Evolutionary conservation across 2,329 filamentous ascomycete species (phyloP).

Genomic region (Aspergillus brunneoviolaceus): DNA sequence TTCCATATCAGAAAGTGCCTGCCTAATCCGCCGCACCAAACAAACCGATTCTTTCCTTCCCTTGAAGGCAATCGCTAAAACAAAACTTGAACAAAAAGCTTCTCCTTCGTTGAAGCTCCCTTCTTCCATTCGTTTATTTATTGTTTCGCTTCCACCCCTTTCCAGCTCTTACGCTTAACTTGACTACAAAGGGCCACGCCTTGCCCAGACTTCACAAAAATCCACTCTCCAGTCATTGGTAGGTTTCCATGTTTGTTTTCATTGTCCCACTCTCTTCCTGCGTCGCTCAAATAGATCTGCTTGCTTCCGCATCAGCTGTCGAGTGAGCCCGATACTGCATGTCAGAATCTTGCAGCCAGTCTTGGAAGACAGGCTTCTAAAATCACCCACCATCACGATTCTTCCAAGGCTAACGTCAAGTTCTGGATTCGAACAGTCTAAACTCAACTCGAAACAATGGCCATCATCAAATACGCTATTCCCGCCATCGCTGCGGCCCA

Average conservation of each 20-base stretch:
- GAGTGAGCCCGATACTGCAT: neutral
- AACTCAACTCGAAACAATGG: conserved; percentile 41
- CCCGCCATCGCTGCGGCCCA: conserved; percentile 56
- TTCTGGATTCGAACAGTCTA: neutral
- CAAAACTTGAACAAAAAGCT: conserved; percentile 19
- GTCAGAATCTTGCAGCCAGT: neutral
- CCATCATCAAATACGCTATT: conserved; percentile 56
- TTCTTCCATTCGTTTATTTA: conserved; percentile 36
- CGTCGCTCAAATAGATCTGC: neutral
- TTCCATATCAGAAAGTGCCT: conserved; percentile 25
- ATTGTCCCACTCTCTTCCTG: neutral
- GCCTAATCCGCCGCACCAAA: conserved; percentile 30
- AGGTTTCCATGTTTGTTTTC: conserved; percentile 7
- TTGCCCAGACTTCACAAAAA: conserved; percentile 13
- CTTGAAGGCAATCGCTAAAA: conserved; percentile 16
- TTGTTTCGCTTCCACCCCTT: conserved; percentile 14
- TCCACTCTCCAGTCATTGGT: conserved; percentile 14
- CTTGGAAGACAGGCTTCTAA: neutral
- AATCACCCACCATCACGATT: neutral
- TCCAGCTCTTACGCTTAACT: conserved; percentile 13
- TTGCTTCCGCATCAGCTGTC: neutral
- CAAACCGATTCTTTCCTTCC: conserved; percentile 7
- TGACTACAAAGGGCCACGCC: conserved; percentile 15
- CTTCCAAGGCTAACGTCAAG: neutral
- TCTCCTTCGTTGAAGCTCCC: conserved; percentile 34